Base-by-base conservation (phyloP, 768 basidiomycete genomes). In the Hygrocybe punicea region DNA sequence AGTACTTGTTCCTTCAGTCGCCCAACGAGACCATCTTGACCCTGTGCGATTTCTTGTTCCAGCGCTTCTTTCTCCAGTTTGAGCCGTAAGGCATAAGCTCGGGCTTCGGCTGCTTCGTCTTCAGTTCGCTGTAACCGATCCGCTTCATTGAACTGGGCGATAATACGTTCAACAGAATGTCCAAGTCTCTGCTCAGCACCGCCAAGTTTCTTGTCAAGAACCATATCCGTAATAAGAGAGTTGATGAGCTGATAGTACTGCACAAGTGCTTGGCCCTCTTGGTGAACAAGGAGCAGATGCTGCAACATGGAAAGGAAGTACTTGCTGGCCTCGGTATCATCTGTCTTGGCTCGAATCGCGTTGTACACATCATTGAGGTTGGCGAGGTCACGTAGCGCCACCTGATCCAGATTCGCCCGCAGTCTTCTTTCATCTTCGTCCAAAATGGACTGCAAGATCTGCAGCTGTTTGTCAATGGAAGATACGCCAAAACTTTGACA, bases 231-330 rank as follows among this genome's bases (percentile, higher is more conserved):
- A 45, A 98, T 83, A 45, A 98, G 78, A 6, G 88, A 86, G 68
- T 98, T 93, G 61, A 99, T 79, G 36, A 99, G 81, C 69, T 92
- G 92, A 71, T 90, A 98, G 69, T 95, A 91, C 61, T 93, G 89
- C 42, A 86, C 84, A 72, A 92, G 83, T 24, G 85, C 79, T 35
- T 87, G 86, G 5, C 88, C 91, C 62, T 98, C 92, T 63, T 92
- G 90, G 53, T 89, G 84, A 62, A 98, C 90, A 62, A 98, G 83
- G 17, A 98, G 78, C 56, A 99, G 71, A 71, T 98, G 94, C 67
- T 93, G 93, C 82, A 98, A 83, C 71, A 93, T 89, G n/a, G 92
- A 91, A 40, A 95, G 76, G 69, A 99, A 89, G 68, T 95, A 86
- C 60, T 90, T 86, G 62, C 81, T 78, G 6, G 94, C 93, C 57